Evolutionary conservation across 140 eudicot species (phyloP).

Genomic region (Stevia rebaudiana): DNA sequence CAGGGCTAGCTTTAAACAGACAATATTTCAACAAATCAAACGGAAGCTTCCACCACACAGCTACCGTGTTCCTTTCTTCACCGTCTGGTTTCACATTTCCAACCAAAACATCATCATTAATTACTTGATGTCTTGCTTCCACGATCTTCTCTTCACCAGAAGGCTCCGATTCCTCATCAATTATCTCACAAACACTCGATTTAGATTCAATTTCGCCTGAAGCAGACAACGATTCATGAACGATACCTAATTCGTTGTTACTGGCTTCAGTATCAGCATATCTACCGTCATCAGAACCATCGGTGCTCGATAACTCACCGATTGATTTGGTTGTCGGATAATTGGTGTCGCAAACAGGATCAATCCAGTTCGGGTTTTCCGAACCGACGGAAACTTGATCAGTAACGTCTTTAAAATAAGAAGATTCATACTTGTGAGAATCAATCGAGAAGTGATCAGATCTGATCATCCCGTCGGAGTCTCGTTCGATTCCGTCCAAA

Average conservation of each 20-base stretch:
- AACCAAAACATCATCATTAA: slow-evolving; percentile 6
- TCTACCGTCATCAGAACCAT: slow-evolving; percentile 39
- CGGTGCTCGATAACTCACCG: slow-evolving; percentile 50
- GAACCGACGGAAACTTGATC: slow-evolving; percentile 46
- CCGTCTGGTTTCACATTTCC: slow-evolving; percentile 16
- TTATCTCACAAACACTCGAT: neutral
- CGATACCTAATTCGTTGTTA: slow-evolving; percentile 18
- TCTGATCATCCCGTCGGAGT: slow-evolving; percentile 43
- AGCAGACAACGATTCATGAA: slow-evolving; percentile 24
- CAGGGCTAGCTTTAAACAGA: slow-evolving; percentile 60
- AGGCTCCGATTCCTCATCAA: slow-evolving; percentile 18
- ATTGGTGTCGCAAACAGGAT: slow-evolving; percentile 46
- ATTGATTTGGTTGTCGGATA: slow-evolving; percentile 24
- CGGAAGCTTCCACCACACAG: slow-evolving; percentile 89
- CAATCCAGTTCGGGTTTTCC: slow-evolving; percentile 77
- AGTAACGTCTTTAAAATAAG: slow-evolving; percentile 10
- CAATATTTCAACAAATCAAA: slow-evolving; percentile 58
- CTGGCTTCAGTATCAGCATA: slow-evolving; percentile 31
- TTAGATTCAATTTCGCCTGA: slow-evolving; percentile 24
- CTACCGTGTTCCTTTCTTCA: slow-evolving; percentile 31
- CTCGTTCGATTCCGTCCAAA: slow-evolving; percentile 34
- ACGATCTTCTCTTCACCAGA: neutral
- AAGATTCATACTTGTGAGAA: slow-evolving; percentile 17
- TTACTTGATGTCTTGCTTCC: slow-evolving; percentile 9
- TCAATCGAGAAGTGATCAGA: slow-evolving; percentile 67